Percentiles rank a stretch among this genome's conserved stretches.
Conservation (phyloP, 192 early-diverging fungal species). For the Polychytrium aggregatum region DNA sequence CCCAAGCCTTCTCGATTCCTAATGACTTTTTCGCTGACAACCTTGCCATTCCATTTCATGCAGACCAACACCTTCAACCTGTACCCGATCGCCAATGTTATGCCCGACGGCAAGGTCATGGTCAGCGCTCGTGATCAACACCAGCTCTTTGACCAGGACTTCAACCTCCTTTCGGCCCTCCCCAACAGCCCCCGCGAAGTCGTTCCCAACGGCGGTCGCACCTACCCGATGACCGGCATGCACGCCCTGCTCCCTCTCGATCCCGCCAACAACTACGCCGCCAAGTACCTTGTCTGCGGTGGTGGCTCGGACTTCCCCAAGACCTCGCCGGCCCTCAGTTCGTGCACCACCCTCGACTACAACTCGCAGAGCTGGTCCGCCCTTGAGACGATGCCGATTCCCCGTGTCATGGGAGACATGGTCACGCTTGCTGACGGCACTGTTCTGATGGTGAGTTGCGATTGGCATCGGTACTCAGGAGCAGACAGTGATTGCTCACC, state of each 20-base stretch:
- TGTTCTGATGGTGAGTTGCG: conserved; percentile 31
- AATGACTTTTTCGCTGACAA: not conserved
- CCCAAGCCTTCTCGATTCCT: no score
- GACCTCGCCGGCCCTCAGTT: conserved; percentile 3
- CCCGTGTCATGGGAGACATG: conserved; percentile 11
- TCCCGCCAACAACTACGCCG: conserved; percentile 40
- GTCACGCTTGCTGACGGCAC: conserved; percentile 35
- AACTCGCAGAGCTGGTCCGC: conserved; percentile 1
- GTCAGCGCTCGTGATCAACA: not conserved
- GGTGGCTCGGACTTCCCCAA: conserved; percentile 16
- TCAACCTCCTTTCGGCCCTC: conserved; percentile 26
- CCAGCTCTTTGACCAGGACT: conserved; percentile 6
- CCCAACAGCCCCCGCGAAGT: conserved; percentile 38
- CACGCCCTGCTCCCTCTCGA: conserved; percentile 43
- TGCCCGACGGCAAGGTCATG: conserved; percentile 5
- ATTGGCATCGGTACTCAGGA: no score
- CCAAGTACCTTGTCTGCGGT: conserved; percentile 48
- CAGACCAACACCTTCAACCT: conserved; percentile 9
- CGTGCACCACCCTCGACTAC: not conserved
- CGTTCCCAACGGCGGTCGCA: conserved; percentile 20
- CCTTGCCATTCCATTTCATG: no score
- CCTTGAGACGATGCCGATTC: conserved; percentile 13
- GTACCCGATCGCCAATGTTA: conserved; percentile 9
- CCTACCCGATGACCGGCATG: conserved; percentile 43
- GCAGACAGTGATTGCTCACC: no score